Base-by-base conservation (phyloP, 106 monocot species). In the Acorus calamus region DNA sequence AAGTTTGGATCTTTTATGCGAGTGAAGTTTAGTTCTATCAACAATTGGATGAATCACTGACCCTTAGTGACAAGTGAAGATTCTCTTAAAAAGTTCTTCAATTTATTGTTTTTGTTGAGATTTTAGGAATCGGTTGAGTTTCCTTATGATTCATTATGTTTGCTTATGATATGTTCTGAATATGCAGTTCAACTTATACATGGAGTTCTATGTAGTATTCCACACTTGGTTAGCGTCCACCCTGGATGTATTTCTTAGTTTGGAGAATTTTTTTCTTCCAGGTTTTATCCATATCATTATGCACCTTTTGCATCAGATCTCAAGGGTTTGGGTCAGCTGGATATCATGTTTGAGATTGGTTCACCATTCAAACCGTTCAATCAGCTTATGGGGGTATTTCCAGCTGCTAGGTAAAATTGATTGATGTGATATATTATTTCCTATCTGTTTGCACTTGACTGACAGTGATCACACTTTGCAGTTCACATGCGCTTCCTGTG, bases 251-350 rank as follows among this genome's bases (percentile, higher is more conserved):
- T 67, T 42, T 5, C 9, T 6, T 7, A 6, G 28, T 28, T 28
- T 28, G 28, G 1, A 9, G 2, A 6, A 11, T 63, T 48, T 49
- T 52, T 62, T 51, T 66, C 52, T 9, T 68, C 41, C 80, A 94
- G 94, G 94, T 94, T 94, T 67, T 94, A 89, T 47, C 94, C 94
- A 42, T 94, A 94, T 68, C 94, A 94, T 72, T 94, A 94, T 84
- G 94, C 94, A 47, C 94, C 94, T 67, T 94, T 94, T 82, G 94
- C 94, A 44, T 94, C 94, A 47, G 94, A 94, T 69, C 69, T 94
- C 55, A 89, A 79, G 72, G 78, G 52, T 75, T 56, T 94, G 66
- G 65, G 64, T 63, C 58, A 73, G 13, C 56, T 90, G 42, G 52
- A 84, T n/a, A 82, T 94, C 68, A 76, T 49, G 45, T 94, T 94